Percentiles rank a stretch among this genome's conserved stretches.
These are phyloP conservation scores for Xylariaceae sp. DNA, from an alignment of 2,329 filamentous ascomycete species.

Conservation along the genomic window DNA sequence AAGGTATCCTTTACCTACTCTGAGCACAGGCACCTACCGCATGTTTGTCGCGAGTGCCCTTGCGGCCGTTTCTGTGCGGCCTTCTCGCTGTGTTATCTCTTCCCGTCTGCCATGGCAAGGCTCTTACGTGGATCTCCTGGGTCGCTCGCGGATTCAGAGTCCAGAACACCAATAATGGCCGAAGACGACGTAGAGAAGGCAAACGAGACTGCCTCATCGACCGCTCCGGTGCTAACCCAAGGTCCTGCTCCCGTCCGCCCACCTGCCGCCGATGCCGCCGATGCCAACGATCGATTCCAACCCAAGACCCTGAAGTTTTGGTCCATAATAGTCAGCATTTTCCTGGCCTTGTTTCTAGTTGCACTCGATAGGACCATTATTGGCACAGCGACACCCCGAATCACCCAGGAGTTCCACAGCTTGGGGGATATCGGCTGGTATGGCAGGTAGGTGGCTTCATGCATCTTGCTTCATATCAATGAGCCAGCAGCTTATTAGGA, in stretches of 20 bases:
- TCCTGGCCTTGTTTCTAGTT: constrained; percentile 54
- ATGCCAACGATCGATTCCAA: constrained; percentile 41
- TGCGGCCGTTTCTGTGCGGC: constrained; percentile 1
- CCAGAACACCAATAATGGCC: constrained; percentile 5
- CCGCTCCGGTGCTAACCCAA: not conserved
- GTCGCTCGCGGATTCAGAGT: constrained; percentile 6
- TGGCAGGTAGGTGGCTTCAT: constrained; percentile 35
- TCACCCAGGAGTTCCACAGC: constrained; percentile 55
- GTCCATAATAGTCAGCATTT: constrained; percentile 51
- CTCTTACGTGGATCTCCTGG: constrained; percentile 14
- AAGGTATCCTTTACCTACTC: not conserved
- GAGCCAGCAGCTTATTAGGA: too few species aligned
- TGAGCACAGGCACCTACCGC: constrained; percentile 1
- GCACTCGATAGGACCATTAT: constrained; percentile 57
- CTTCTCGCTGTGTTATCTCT: not conserved
- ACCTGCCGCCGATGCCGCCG: constrained; percentile 21
- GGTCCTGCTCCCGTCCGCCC: not conserved
- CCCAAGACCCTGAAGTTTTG: constrained; percentile 53
- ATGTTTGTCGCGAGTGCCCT: constrained; percentile 6
- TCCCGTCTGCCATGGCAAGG: constrained; percentile 12
- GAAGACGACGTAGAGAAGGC: constrained; percentile 17
- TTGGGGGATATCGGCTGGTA: constrained; percentile 63
- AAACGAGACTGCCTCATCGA: not conserved
- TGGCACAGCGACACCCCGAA: constrained; percentile 50
- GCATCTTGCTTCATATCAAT: too few species aligned